Percentiles rank a stretch among this genome's conserved stretches.
These are phyloP conservation scores for Groenewaldozyma auringiensis DNA, from an alignment of 1,139 yeast genomes.

Conservation along the genomic window DNA sequence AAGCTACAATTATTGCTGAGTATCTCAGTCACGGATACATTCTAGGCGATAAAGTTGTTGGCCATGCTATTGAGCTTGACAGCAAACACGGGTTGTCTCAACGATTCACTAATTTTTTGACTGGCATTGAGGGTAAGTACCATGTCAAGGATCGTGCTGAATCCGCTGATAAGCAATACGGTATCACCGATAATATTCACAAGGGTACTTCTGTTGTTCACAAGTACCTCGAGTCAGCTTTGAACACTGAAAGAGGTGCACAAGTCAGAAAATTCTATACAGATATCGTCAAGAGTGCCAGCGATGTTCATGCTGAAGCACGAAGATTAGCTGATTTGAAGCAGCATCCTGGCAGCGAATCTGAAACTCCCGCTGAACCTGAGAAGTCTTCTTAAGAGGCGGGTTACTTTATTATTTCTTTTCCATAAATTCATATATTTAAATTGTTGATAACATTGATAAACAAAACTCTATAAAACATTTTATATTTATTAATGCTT, in stretches of 20 bases:
- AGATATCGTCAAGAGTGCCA: conserved; percentile 47
- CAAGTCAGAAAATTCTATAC: conserved; percentile 47
- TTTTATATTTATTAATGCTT: no score
- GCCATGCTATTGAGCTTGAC: conserved; percentile 51
- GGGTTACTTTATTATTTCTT: no score
- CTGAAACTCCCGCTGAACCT: no score
- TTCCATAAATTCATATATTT: no score
- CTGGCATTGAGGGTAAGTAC: conserved; percentile 51
- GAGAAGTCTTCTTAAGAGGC: no score
- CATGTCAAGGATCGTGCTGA: conserved; percentile 48
- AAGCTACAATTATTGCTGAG: conserved; percentile 68
- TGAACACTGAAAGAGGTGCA: conserved; percentile 40
- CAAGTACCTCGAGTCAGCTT: conserved; percentile 45
- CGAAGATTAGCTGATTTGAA: conserved; percentile 57
- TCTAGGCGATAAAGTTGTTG: conserved; percentile 54
- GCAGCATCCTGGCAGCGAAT: no score
- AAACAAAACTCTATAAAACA: no score
- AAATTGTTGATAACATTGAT: no score
- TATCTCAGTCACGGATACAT: conserved; percentile 65
- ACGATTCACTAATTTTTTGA: conserved; percentile 50
- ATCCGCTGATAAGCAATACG: conserved; percentile 36
- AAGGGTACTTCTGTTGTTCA: conserved; percentile 34
- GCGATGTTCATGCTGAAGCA: conserved; percentile 67
- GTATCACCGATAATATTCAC: conserved; percentile 32
- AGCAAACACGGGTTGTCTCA: conserved; percentile 54